Evolutionary conservation across 306 rosid species (phyloP), one percentile per base, ranked within the genome.

Genomic region (Corylus americana): DNA sequence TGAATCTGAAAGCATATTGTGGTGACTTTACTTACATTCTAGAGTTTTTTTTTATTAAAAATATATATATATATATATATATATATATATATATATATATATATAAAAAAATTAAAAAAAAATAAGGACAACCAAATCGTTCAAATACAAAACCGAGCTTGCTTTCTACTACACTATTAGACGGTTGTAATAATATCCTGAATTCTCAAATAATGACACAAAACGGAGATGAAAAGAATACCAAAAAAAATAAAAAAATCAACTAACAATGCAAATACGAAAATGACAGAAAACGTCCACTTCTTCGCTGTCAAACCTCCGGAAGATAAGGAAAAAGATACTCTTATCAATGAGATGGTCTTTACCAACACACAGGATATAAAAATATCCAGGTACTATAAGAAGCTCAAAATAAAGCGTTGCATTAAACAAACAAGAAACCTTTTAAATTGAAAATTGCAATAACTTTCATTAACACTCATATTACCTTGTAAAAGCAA

Each of bases 401-500:
- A 20, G 72, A 42, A 39, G 51, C 51, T 42, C 42, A 67, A 0
- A 67, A 67, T 42, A 67, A 67, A 13, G 2, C 3, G 2, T 9
- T 42, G 49, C 29, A 18, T 3, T 42, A 22, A 20, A 11, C 35
- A 59, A 17, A 59, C 31, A 59, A 9, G 14, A 59, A 59, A 22
- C 25, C 35, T 59, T 22, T 25, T 25, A 67, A 67, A 67, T 8
- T 42, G 45, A 63, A 62, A 62, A 27, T 12, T 6, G 4, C 18
- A 31, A 31, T 29, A 39, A 67, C 51, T 67, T 11, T 67, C 55
- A 74, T 74, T 57, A 72, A 62, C n/a, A 73, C 44, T 67, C 47
- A 64, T 48, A 54, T 79, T 91, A 95, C 98, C 98, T 89, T 96
- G 88, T 96, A 96, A 88, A 96, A 96, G 82, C 99, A 96, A 79